Conservation (phyloP, 2,329 filamentous ascomycete genomes). For the Scleromitrula shiraiana region DNA sequence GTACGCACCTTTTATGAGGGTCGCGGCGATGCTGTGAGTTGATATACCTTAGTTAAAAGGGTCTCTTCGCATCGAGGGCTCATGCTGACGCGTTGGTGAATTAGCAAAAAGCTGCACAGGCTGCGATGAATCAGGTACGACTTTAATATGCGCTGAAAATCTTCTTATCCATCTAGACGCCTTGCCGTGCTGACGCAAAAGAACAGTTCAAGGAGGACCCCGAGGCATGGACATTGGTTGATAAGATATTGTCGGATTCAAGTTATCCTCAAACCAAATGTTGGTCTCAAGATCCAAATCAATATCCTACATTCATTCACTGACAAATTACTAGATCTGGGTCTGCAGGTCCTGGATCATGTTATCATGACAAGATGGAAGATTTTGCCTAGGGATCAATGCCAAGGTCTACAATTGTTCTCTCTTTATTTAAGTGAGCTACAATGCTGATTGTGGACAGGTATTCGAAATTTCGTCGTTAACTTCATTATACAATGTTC, state of each 20-base stretch:
- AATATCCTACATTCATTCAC: constrained; percentile 3
- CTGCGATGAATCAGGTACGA: constrained; percentile 82
- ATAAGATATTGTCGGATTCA: constrained; percentile 90
- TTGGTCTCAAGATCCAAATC: constrained; percentile 37
- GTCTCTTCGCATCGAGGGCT: constrained; percentile 5
- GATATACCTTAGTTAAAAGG: constrained; percentile 8
- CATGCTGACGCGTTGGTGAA: constrained; percentile 35
- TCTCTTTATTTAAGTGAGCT: not conserved
- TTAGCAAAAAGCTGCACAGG: constrained; percentile 94
- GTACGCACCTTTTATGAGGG: constrained; percentile 98
- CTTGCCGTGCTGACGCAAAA: constrained; percentile 17
- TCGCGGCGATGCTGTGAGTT: constrained; percentile 78
- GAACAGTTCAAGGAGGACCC: constrained; percentile 95
- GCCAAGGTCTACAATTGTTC: constrained; percentile 60
- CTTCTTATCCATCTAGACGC: constrained; percentile 1
- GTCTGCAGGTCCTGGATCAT: constrained; percentile 92
- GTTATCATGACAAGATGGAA: constrained; percentile 99
- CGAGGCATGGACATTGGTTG: constrained; percentile 94
- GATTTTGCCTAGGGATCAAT: constrained; percentile 90
- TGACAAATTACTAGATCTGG: constrained; percentile 57
- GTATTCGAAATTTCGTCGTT: constrained; percentile 98
- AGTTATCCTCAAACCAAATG: constrained; percentile 96
- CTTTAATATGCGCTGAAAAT: constrained; percentile 16
- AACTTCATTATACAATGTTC: constrained; percentile 97
- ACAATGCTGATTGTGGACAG: constrained; percentile 38